These are phyloP conservation scores for Vigna mungo DNA, from an alignment of 306 rosid species.

Conservation along the genomic window DNA sequence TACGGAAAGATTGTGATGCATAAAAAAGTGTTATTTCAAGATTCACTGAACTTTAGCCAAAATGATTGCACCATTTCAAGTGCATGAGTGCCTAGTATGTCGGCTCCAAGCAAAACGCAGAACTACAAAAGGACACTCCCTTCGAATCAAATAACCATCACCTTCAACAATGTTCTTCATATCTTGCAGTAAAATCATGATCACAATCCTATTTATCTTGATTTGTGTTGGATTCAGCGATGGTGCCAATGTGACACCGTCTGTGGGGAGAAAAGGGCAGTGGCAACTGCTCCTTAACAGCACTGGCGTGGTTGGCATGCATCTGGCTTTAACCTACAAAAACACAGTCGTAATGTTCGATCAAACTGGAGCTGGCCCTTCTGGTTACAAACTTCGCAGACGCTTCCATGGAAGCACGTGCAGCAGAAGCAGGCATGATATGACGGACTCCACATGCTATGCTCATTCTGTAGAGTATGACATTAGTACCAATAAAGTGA, in stretches of 20 bases:
- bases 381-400: conserved; percentile 59
- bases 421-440: conserved; percentile 33
- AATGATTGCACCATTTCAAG: conserved; percentile 40
- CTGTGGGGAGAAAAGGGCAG: conserved; percentile 51
- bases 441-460: conserved; percentile 64
- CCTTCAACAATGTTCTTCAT: conserved; percentile 29
- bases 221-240: conserved; percentile 27
- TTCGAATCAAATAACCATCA: not conserved
- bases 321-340: conserved; percentile 66
- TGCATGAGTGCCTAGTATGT: conserved; percentile 42
- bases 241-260: conserved; percentile 37
- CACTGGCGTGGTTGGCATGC: conserved; percentile 81
- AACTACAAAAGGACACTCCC: conserved; percentile 43
- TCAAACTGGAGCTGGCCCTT: conserved; percentile 66
- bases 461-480: conserved; percentile 87
- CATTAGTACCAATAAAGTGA: conserved; percentile 56
- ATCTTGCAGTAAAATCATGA: conserved; percentile 22
- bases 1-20: conserved; percentile 21
- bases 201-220: conserved; percentile 37
- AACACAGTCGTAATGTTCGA: conserved; percentile 76
- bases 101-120: conserved; percentile 23
- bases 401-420: conserved; percentile 55
- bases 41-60: conserved; percentile 39
- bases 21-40: not conserved
- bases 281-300: conserved; percentile 71